Percentiles rank a stretch among this genome's conserved stretches.
Evolutionary conservation across 805 yeast genomes (phyloP).

Genomic region (Candida mattraensis): DNA sequence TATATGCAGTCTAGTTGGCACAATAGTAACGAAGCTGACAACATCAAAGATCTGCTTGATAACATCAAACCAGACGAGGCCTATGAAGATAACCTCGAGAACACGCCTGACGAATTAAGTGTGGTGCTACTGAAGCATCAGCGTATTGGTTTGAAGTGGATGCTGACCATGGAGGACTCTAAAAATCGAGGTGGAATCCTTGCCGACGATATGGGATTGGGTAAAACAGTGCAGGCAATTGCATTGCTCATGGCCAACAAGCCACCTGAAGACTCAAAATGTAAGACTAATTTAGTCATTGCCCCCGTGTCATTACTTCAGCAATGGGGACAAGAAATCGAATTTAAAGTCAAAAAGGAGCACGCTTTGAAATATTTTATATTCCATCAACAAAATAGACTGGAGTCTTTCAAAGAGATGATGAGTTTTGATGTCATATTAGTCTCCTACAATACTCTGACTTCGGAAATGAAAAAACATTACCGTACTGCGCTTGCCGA

Average conservation of each 20-base stretch:
- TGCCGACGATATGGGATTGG: constrained; percentile 85
- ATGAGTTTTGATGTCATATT: constrained; percentile 67
- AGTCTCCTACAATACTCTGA: constrained; percentile 77
- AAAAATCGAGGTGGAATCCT: constrained; percentile 63
- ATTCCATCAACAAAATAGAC: constrained; percentile 52
- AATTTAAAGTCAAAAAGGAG: constrained; percentile 54
- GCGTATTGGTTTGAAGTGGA: constrained; percentile 81
- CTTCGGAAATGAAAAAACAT: constrained; percentile 75
- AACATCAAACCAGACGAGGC: constrained; percentile 54
- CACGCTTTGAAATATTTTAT: constrained; percentile 50
- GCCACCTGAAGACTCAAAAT: constrained; percentile 27
- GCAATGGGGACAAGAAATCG: constrained; percentile 84
- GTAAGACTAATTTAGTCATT: constrained; percentile 68
- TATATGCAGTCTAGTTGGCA: constrained; percentile 9
- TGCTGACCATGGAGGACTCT: constrained; percentile 64
- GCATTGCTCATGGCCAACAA: constrained; percentile 53
- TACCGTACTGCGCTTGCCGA: constrained; percentile 38
- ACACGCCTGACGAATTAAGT: constrained; percentile 68
- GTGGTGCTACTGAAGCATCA: constrained; percentile 60
- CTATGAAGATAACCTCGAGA: constrained; percentile 46
- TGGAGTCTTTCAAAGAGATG: constrained; percentile 46
- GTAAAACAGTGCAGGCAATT: constrained; percentile 71
- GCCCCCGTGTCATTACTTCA: constrained; percentile 86
- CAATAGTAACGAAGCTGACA: constrained; percentile 20
- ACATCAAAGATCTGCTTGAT: constrained; percentile 40